Percentiles rank a stretch among this genome's conserved stretches.
phyloP scores from a whole-genome alignment of 176 grass and related monocot genomes.

The Metroxylon sagu region DNA sequence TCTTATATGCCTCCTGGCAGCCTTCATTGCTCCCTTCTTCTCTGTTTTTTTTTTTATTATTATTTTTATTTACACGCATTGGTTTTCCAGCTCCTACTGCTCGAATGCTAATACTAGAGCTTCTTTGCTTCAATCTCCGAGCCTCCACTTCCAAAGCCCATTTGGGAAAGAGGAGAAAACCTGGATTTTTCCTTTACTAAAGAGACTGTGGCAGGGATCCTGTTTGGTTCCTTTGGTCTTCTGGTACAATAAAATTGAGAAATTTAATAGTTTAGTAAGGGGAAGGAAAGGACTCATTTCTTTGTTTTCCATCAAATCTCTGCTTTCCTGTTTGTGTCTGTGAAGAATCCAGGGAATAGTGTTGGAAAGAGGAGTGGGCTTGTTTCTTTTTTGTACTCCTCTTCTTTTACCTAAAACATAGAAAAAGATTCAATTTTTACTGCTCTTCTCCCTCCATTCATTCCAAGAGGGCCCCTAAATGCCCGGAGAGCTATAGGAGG shows the following conservation, averaged over 20 bases:
- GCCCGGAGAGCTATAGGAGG: constrained; percentile 19
- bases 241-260: not conserved
- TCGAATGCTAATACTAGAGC: constrained; percentile 8
- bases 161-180: not conserved
- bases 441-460: no score
- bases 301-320: constrained; percentile 65
- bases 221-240: constrained; percentile 11
- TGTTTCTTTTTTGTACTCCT: constrained; percentile 25
- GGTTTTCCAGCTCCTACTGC: constrained; percentile 15
- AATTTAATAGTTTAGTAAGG: constrained; percentile 14
- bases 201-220: constrained; percentile 16
- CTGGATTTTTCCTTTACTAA: constrained; percentile 15
- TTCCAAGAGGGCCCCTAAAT: constrained; percentile 10
- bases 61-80: constrained; percentile 32
- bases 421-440: not conserved
- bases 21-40: constrained; percentile 2
- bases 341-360: constrained; percentile 1
- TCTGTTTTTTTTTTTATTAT: constrained; percentile 29
- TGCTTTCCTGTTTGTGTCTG: constrained; percentile 24
- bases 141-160: constrained; percentile 6
- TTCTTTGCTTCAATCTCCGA: not conserved
- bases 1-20: constrained; percentile 12
- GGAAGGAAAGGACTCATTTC: constrained; percentile 1
- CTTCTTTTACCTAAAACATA: constrained; percentile 18
- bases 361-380: constrained; percentile 27